A percentile compares a stretch with the other conserved stretches of the same genome.
Conservation (phyloP, 139 green algal species). For the Auxenochlorella pyrenoidosa region DNA sequence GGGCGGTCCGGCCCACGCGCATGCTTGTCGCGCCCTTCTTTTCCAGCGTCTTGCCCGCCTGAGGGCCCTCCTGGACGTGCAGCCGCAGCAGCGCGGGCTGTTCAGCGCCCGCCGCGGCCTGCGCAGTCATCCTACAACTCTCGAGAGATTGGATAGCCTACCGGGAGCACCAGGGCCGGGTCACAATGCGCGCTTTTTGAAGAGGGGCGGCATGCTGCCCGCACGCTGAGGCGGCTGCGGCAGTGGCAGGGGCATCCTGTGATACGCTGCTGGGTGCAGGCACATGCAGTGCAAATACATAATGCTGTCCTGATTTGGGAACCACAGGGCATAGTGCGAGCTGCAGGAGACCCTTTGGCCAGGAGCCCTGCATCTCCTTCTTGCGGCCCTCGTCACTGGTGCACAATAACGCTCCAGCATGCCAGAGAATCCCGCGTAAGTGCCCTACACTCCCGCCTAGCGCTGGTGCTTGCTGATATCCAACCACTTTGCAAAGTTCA, state of each 20-base stretch:
- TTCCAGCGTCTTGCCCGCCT: conserved; percentile 22
- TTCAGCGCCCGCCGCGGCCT: neutral
- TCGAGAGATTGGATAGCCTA: neutral
- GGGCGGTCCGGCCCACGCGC: conserved; percentile 39
- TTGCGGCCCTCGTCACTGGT: too few species aligned
- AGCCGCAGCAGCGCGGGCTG: conserved; percentile 9
- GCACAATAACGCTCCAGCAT: too few species aligned
- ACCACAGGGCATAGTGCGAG: too few species aligned
- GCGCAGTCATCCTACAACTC: neutral
- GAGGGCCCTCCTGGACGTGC: conserved; percentile 18
- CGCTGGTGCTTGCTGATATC: too few species aligned
- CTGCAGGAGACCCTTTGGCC: too few species aligned
- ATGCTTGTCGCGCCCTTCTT: neutral
- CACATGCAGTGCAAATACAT: too few species aligned
- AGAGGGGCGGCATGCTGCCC: neutral
- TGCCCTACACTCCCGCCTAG: too few species aligned
- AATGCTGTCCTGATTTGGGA: too few species aligned
- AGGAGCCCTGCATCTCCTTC: too few species aligned
- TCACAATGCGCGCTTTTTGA: neutral
- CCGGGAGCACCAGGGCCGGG: neutral
- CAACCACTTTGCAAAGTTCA: too few species aligned
- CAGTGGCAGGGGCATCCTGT: neutral
- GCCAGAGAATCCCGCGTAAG: too few species aligned
- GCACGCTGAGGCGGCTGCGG: neutral
- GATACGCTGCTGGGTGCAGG: too few species aligned